A percentile compares a stretch with the other conserved stretches of the same genome.
phyloP scores from a whole-genome alignment of 192 early-diverging fungal genomes.

The Coemansia reversa region DNA sequence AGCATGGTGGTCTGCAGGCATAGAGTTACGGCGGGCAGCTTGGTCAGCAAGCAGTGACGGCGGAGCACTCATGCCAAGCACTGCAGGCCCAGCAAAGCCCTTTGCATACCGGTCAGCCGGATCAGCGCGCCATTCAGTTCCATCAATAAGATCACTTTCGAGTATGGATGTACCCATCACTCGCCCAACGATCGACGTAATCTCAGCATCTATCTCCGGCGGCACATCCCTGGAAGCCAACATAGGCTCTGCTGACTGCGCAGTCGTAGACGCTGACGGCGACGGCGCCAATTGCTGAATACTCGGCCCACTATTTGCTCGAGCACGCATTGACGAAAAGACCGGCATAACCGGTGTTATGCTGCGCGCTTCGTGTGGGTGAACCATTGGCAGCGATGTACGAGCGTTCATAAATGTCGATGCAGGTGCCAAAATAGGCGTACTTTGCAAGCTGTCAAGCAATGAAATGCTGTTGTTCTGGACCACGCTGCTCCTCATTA shows the following conservation, averaged over 20 bases:
- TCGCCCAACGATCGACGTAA: constrained; percentile 45
- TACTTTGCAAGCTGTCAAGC: constrained; percentile 23
- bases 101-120: constrained; percentile 7
- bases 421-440: constrained; percentile 12
- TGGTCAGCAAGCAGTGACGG: constrained; percentile 17
- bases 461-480: constrained; percentile 13
- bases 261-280: background rate
- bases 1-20: constrained; percentile 22
- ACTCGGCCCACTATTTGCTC: constrained; percentile 42
- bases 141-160: constrained; percentile 39
- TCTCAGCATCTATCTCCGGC: constrained; percentile 47
- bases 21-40: constrained; percentile 37
- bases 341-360: constrained; percentile 7
- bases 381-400: constrained; percentile 26
- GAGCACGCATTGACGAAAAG: constrained; percentile 19
- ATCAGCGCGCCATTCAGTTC: constrained; percentile 45
- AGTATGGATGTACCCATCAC: constrained; percentile 47
- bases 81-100: background rate
- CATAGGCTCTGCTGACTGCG: constrained; percentile 2
- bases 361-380: constrained; percentile 5
- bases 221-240: constrained; percentile 16
- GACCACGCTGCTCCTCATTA: background rate
- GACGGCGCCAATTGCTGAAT: constrained; percentile 10
- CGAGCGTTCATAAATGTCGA: constrained; percentile 19
- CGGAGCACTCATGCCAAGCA: constrained; percentile 8